Percentiles rank a stretch among this genome's conserved stretches.
Conservation (phyloP, 192 early-diverging fungal genomes). For the Linnemannia hyalina region DNA sequence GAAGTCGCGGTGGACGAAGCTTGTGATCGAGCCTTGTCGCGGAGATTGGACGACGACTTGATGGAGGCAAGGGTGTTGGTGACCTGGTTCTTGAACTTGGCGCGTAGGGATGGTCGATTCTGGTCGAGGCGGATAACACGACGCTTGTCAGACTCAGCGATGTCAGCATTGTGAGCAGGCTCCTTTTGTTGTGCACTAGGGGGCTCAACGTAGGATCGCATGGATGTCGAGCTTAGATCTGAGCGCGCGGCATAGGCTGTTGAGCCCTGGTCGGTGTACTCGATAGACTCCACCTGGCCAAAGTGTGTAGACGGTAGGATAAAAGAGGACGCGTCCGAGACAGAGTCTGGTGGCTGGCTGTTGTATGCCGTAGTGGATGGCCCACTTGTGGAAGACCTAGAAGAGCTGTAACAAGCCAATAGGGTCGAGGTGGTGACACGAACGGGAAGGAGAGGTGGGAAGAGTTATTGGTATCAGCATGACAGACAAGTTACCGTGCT, state of each 20-base stretch:
- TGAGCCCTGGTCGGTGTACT: neutral
- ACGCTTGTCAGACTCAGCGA: neutral
- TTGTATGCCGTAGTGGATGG: conserved; percentile 1
- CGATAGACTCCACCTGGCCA: neutral
- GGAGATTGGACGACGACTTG: conserved; percentile 42
- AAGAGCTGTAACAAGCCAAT: neutral
- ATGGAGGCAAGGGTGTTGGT: conserved; percentile 47
- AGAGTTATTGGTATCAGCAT: neutral
- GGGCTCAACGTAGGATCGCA: neutral
- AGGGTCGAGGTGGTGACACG: conserved; percentile 13
- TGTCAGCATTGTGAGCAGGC: no score
- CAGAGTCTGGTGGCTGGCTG: neutral
- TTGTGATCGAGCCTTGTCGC: conserved; percentile 13
- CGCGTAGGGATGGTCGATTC: conserved; percentile 15
- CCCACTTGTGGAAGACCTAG: neutral
- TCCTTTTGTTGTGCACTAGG: neutral
- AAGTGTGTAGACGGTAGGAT: conserved; percentile 19
- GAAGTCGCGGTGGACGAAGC: neutral
- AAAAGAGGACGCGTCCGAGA: conserved; percentile 15
- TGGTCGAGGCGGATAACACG: neutral
- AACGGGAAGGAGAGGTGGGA: neutral
- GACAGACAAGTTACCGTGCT: neutral
- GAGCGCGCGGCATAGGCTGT: neutral
- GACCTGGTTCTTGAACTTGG: conserved; percentile 47
- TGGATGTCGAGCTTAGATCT: neutral